phyloP scores from a whole-genome alignment of 176 grass and related monocot genomes.

The barley (Hordeum vulgare) region DNA sequence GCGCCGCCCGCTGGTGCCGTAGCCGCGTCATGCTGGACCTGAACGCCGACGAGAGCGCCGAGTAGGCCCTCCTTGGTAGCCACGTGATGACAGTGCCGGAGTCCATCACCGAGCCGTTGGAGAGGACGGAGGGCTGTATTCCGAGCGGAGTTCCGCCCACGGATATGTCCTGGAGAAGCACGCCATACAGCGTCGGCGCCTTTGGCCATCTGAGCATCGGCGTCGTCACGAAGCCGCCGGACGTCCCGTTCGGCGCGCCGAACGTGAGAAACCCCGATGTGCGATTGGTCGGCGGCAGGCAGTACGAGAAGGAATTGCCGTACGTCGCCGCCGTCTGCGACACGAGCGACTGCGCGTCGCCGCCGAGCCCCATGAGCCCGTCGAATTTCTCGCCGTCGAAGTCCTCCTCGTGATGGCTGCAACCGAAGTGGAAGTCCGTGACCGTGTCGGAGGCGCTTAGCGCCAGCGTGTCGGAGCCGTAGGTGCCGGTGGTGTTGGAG shows the following conservation, averaged over 20 bases:
- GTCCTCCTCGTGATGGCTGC: conserved; percentile 36
- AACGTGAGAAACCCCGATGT: conserved; percentile 53
- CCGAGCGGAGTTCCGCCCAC: conserved; percentile 33
- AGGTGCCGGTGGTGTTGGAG: conserved; percentile 51
- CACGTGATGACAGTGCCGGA: conserved; percentile 66
- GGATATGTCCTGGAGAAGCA: conserved; percentile 25
- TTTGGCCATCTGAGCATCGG: background rate
- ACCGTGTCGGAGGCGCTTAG: conserved; percentile 13
- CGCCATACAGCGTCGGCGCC: conserved; percentile 52
- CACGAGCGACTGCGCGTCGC: conserved; percentile 41
- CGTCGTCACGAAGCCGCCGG: conserved; percentile 29
- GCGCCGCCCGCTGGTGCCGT: background rate
- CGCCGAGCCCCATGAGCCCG: conserved; percentile 72
- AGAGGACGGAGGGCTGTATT: conserved; percentile 24
- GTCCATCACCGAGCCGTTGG: conserved; percentile 42
- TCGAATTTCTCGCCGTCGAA: conserved; percentile 21
- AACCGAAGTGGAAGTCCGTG: conserved; percentile 44
- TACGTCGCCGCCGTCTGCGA: conserved; percentile 46
- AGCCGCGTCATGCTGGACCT: conserved; percentile 15
- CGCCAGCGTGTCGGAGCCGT: conserved; percentile 41
- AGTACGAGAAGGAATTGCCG: conserved; percentile 59
- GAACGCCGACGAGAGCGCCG: conserved; percentile 54
- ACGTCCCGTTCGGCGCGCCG: background rate
- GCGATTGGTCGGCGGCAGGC: conserved; percentile 40
- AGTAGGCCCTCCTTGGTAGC: conserved; percentile 52